A percentile compares a stretch with the other conserved stretches of the same genome.
Evolutionary conservation across 106 monocot species (phyloP).

Genomic region (Amphibolis antarctica): DNA sequence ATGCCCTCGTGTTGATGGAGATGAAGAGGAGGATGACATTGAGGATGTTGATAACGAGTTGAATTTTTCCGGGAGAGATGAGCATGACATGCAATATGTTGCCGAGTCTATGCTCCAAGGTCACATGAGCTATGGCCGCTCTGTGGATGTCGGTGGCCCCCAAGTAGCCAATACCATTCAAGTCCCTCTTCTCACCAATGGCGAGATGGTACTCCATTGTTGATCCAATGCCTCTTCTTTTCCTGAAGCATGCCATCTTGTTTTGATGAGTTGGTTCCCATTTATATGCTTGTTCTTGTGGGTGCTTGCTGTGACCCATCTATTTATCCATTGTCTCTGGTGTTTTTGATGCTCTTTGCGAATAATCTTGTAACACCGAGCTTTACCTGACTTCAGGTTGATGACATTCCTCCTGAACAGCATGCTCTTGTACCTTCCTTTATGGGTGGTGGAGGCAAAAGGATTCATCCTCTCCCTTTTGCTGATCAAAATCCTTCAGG

Average conservation of each 20-base stretch:
- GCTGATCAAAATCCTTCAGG: slow-evolving; percentile 64
- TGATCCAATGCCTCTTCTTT: neutral
- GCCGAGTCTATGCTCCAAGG: slow-evolving; percentile 73
- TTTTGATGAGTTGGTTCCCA: neutral
- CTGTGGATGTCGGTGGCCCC: slow-evolving; percentile 39
- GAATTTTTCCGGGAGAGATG: slow-evolving; percentile 30
- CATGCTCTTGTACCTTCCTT: slow-evolving; percentile 90
- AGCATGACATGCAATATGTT: slow-evolving; percentile 39
- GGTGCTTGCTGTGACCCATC: too few relatives aligned
- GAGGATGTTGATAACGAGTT: slow-evolving; percentile 98
- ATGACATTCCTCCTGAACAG: slow-evolving; percentile 93
- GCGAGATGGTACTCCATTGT: slow-evolving; percentile 52
- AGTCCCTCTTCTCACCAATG: slow-evolving; percentile 87
- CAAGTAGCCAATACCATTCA: slow-evolving; percentile 39
- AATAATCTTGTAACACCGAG: too few relatives aligned
- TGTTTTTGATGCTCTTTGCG: too few relatives aligned
- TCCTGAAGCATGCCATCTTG: too few relatives aligned
- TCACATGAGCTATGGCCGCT: slow-evolving; percentile 92
- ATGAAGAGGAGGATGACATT: slow-evolving; percentile 85
- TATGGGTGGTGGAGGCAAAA: slow-evolving; percentile 88
- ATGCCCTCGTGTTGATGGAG: slow-evolving; percentile 68
- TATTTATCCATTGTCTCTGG: too few relatives aligned
- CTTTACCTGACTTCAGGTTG: slow-evolving; percentile 32
- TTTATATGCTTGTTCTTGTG: neutral
- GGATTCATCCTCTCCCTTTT: slow-evolving; percentile 91